These are phyloP conservation scores for Ceratocystis colombiana DNA, from an alignment of 2,329 filamentous ascomycete species.

Conservation along the genomic window DNA sequence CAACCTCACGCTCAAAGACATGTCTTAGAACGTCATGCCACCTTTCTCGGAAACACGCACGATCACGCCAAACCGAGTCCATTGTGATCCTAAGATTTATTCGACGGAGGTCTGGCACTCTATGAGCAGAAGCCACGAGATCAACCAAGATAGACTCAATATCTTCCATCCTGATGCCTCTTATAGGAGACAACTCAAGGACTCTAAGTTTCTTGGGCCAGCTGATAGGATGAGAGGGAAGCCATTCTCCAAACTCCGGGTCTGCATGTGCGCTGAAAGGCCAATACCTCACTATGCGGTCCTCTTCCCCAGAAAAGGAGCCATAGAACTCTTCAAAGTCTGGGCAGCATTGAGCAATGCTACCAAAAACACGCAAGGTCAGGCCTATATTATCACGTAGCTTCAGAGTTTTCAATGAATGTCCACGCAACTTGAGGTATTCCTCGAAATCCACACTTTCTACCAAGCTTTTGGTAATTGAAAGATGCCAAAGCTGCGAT, in stretches of 20 bases:
- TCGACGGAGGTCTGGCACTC: conserved; percentile 56
- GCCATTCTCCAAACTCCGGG: background rate
- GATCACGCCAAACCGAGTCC: conserved; percentile 69
- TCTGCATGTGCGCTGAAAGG: too few relatives aligned
- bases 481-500: background rate
- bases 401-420: background rate
- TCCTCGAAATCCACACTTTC: background rate
- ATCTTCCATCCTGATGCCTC: conserved; percentile 59
- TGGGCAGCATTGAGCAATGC: conserved; percentile 5
- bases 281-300: background rate
- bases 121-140: conserved; percentile 58
- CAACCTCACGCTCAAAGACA: conserved; percentile 49
- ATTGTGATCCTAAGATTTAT: conserved; percentile 69
- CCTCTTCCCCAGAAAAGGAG: background rate
- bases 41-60: conserved; percentile 65
- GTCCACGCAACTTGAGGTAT: background rate
- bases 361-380: conserved; percentile 1
- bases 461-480: background rate
- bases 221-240: conserved; percentile 30
- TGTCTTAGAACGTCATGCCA: conserved; percentile 63
- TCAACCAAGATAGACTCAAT: conserved; percentile 72
- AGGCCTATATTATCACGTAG: background rate
- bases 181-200: conserved; percentile 66
- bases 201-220: conserved; percentile 66
- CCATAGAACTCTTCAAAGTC: conserved; percentile 9